These are phyloP conservation scores for Apiotrichum akiyoshidainum DNA, from an alignment of 1,284 basidiomycete species.

Conservation along the genomic window DNA sequence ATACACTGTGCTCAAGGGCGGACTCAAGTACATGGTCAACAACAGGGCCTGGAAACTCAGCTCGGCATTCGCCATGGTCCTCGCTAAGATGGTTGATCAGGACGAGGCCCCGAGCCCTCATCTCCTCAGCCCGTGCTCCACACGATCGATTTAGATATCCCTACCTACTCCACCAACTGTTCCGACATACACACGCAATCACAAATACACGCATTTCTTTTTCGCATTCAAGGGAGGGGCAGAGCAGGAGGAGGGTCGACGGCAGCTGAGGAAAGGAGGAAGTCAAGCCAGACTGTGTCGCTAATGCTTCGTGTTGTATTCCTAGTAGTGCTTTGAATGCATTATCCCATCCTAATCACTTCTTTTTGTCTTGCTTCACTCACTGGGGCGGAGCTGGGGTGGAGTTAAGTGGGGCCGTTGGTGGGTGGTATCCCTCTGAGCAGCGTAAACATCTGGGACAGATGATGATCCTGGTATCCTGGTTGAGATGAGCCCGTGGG, in stretches of 20 bases:
- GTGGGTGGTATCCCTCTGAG: too few species aligned
- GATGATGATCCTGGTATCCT: too few species aligned
- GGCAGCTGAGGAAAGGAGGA: too few species aligned
- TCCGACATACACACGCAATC: not conserved
- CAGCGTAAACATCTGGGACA: too few species aligned
- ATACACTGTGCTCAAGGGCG: slow-evolving; percentile 12
- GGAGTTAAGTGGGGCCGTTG: too few species aligned
- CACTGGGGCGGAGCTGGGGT: too few species aligned
- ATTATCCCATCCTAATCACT: not conserved
- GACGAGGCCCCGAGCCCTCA: not conserved
- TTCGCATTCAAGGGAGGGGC: not conserved
- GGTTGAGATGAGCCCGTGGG: too few species aligned
- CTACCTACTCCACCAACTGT: not conserved
- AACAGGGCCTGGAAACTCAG: slow-evolving; percentile 27
- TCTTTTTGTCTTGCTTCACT: not conserved
- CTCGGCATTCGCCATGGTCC: slow-evolving; percentile 22
- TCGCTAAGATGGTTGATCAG: slow-evolving; percentile 22
- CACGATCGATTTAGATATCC: not conserved
- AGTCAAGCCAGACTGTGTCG: too few species aligned
- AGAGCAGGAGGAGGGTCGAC: too few species aligned
- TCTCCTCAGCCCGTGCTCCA: not conserved
- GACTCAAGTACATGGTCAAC: slow-evolving; percentile 23
- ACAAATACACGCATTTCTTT: not conserved
- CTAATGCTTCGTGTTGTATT: too few species aligned
- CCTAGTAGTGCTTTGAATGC: not conserved